Base-by-base conservation (phyloP, 2,329 filamentous ascomycete species). In the Aspergillus candidus region DNA sequence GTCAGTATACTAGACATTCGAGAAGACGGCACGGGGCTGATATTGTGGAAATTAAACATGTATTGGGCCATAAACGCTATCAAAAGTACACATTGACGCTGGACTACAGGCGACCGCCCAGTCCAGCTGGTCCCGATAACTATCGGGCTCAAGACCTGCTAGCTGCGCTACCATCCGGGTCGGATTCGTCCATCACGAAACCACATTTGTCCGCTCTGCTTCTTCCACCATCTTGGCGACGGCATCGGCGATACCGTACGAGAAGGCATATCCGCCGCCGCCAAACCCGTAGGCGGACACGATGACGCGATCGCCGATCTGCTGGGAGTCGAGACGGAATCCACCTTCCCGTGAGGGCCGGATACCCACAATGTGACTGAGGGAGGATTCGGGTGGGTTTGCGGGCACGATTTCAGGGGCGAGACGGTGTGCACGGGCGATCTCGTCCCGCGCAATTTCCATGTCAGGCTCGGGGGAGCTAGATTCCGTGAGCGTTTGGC, bases 251-350 rank as follows among this genome's bases (percentile, higher is more conserved):
- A 66, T 52, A 0, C 65, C 65, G 40, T 67, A 66, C 2, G 62
- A 65, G 41, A 66, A 67, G 1, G 63, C 59, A 51, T 67, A 68
- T 1, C 65, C 65, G 10, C 62, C 63, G 11, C 65, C 65, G 3
- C 63, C 65, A 43, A 67, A 67, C 1, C 64, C 65, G 44, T 68
- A 68, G 1, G 65, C 65, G 0, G 64, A 67, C 4, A 68, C 31
- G 3, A 67, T 34, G 2, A 55, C 53, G 4, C 59, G 56, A 6
- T 43, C 34, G 0, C 52, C 61, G 18, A 55, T 48, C 32, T 50
- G 43, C 41, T 65, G 53, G 1, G 59, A 60, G 18, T 66, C 62
- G 11, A 68, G 43, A 13, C 65, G 62, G 37, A 64, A 67, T 1
- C 65, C 65, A 2, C 62, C 64, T 22, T 57, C 46, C 29, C 65